Evolutionary conservation across 192 early-diverging fungal species (phyloP), one percentile per base, ranked within the genome.

Genomic region (Umbelopsis sp.): DNA sequence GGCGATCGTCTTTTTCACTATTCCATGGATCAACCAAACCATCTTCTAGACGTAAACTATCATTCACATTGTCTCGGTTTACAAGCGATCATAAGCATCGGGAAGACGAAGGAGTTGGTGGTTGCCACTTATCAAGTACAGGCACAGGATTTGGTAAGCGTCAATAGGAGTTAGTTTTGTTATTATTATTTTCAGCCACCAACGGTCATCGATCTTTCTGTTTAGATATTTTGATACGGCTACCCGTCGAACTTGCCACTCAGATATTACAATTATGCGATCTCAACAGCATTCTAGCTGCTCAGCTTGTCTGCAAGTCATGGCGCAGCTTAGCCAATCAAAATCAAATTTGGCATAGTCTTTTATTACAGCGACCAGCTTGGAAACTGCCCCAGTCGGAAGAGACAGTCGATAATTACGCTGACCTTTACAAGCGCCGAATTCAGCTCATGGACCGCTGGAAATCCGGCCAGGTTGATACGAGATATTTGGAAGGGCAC

Each of bases 401-500:
- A 5, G 55, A 37, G 4, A 12, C 16, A 3, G 25, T 61, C 30
- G 55, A 61, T 90, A 87, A 85, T 33, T 61, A 61, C 33, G 16
- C 25, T 37, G 77, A 86, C 47, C 78, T 96, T 18, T 97, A 91
- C 72, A 76, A 83, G 64, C 85, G 92, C 73, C 86, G 93, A 12
- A 66, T 75, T 20, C 49, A 69, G 35, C 82, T 97, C 2, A 85
- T 87, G 49, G 71, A 58, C 13, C 80, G 80, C 65, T 95, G 93
- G 93, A 48, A 27, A 4, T 68, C 72, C 2, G 84, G 73, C 16
- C 75, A 70, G 3, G 80, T 79, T 16, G 67, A 72, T 12, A 82
- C 86, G 18, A 80, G 75, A 23, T 87, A 88, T 27, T 76, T 98
- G 15, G 71, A 74, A 10, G 94, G 94, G n/a, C 97, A 98, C 69